Base-by-base conservation (phyloP, 257 asterid genomes). In the Solanum neorickii region DNA sequence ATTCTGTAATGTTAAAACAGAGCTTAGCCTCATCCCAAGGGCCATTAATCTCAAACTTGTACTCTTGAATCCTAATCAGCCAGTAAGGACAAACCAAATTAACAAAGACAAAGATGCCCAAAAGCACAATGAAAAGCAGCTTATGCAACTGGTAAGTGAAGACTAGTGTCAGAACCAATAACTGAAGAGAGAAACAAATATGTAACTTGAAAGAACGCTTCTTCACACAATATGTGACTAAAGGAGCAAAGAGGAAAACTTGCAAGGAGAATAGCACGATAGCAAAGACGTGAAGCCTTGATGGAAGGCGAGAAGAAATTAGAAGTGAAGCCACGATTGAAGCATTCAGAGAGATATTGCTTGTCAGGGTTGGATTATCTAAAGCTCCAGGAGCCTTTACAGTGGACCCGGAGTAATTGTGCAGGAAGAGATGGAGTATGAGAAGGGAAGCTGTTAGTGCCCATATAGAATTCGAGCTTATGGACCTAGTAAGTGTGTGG, bases 1-100 rank as follows among this genome's bases (percentile, higher is more conserved):
- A 94, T 88, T 95, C 98, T 13, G 90, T 93, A 88, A 95, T 89
- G 83, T 94, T 90, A 75, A 95, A 95, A 86, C 98, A 95, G 68
- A 97, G 98, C 91, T 94, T 97, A 70, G 99, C 98, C 94, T 97
- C 98, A 87, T 95, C 99, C 98, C 98, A 95, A 0, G 98, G 99
- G 41, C 99, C 98, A 92, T 95, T 95, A 59, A 95, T 95, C 97
- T 95, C 98, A 87, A 97, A 95, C 89, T 94, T 97, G 93, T 94
- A 95, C 92, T 93, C 94, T 86, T 94, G 98, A 90, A 97, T 94
- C 89, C 96, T 93, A 87, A 96, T 94, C 88, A 97, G 91, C 98
- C 98, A 97, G 89, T 94, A 94, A 9, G 99, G 99, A 89, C 99
- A 95, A 18, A 94, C 94, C 88, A 95, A 82, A 91, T 95, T 97